phyloP scores from a whole-genome alignment of 192 early-diverging fungal species.

The Linnemannia hyalina region DNA sequence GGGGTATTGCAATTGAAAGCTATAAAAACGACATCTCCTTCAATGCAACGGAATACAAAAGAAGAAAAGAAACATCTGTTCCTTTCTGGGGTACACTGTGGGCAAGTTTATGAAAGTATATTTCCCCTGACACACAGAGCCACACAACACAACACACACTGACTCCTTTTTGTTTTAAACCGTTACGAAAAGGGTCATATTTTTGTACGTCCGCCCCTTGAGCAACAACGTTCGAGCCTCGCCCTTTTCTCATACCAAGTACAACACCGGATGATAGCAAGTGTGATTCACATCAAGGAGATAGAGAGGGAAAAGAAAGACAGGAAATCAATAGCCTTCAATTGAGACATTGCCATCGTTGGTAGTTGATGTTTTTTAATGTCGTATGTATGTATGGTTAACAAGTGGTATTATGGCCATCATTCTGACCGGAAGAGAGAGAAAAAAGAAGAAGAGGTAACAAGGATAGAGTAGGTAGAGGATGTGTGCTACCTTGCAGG shows the following conservation, averaged over 20 bases:
- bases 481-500: not conserved
- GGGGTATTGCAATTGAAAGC: too few species aligned
- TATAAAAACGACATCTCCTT: not conserved
- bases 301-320: too few species aligned
- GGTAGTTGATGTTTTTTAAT: not conserved
- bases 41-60: not conserved
- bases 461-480: too few species aligned
- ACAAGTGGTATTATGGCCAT: constrained; percentile 2
- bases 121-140: not conserved
- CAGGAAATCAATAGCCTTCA: too few species aligned
- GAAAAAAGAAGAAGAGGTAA: not conserved
- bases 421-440: not conserved
- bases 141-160: not conserved
- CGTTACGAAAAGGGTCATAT: not conserved
- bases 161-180: not conserved
- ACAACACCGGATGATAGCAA: too few species aligned
- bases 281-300: not conserved
- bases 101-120: not conserved
- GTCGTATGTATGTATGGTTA: not conserved
- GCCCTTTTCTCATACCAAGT: too few species aligned
- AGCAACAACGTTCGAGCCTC: too few species aligned
- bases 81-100: not conserved
- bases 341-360: too few species aligned
- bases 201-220: not conserved
- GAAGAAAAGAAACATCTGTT: not conserved